Conservation (phyloP, 371 early-diverging fungal genomes). For the Nematocida ausubeli region DNA sequence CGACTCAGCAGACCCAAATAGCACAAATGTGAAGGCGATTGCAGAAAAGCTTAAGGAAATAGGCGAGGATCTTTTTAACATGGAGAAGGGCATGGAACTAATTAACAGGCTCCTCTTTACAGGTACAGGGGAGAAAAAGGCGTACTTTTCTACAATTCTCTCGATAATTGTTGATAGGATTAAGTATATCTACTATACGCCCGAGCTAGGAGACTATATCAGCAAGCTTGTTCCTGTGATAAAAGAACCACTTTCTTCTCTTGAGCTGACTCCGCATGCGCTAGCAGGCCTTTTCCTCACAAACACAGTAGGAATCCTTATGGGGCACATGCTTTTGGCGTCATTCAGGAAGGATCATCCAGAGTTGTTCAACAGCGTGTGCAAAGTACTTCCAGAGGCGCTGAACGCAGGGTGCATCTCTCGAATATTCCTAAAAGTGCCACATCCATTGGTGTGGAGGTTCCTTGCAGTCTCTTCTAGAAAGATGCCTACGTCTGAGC, state of each 20-base stretch:
- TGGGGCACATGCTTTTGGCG: constrained; percentile 27
- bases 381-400: not conserved
- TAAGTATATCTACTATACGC: constrained; percentile 25
- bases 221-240: constrained; percentile 23
- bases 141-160: not conserved
- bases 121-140: not conserved
- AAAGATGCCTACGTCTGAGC: not conserved
- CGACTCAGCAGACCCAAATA: not conserved
- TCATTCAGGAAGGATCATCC: constrained; percentile 17
- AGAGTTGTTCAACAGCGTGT: not conserved
- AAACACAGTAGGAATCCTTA: constrained; percentile 33
- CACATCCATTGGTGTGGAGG: constrained; percentile 15
- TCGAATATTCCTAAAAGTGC: constrained; percentile 14
- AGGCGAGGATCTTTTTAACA: constrained; percentile 49
- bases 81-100: constrained; percentile 36
- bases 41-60: constrained; percentile 17
- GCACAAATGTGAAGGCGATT: not conserved
- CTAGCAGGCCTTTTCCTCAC: not conserved
- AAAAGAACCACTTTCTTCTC: not conserved
- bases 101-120: constrained; percentile 7
- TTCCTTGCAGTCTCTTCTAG: constrained; percentile 12
- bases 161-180: constrained; percentile 19
- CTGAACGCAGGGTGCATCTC: not conserved
- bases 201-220: constrained; percentile 17
- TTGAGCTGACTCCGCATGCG: not conserved